These are phyloP conservation scores for Kluyveromyces lactis DNA, from an alignment of 805 yeast genomes.

Conservation along the genomic window DNA sequence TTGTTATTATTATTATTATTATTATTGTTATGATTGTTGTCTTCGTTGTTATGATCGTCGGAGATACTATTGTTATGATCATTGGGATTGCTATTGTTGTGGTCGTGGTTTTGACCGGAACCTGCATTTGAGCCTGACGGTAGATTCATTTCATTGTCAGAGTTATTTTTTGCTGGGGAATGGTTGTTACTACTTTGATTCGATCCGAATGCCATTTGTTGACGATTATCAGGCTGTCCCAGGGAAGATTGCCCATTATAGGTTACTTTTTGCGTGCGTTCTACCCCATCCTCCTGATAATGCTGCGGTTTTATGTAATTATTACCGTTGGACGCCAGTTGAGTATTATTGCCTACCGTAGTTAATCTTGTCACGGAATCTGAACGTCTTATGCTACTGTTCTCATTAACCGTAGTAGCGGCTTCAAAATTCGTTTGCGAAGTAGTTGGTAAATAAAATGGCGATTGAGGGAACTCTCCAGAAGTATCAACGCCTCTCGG, in stretches of 20 bases:
- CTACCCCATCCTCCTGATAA: not conserved
- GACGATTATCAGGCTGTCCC: not conserved
- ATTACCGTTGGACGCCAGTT: not conserved
- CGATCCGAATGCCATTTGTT: not conserved
- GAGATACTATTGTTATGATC: slow-evolving; percentile 1
- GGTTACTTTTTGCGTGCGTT: not conserved
- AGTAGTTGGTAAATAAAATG: slow-evolving; percentile 11
- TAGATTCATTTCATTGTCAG: not conserved
- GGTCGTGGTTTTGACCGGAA: not conserved
- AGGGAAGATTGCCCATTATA: not conserved
- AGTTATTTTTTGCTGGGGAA: not conserved
- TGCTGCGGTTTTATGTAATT: too few relatives aligned
- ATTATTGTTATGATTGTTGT: slow-evolving; percentile 5
- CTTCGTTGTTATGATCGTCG: slow-evolving; percentile 1
- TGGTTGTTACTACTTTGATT: not conserved
- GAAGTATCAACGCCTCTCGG: slow-evolving; percentile 5
- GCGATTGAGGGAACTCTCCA: slow-evolving; percentile 11
- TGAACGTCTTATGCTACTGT: slow-evolving; percentile 7
- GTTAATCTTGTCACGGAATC: slow-evolving; percentile 2
- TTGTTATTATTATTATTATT: slow-evolving; percentile 7
- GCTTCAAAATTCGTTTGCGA: slow-evolving; percentile 9
- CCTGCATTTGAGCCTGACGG: not conserved
- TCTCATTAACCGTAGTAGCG: slow-evolving; percentile 8
- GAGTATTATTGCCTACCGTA: not conserved
- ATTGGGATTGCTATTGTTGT: slow-evolving; percentile 1